Evolutionary conservation across 352 stramenopile genomes (phyloP), one percentile per base, ranked within the genome.

Genomic region (Phytopythium oedochilum): DNA sequence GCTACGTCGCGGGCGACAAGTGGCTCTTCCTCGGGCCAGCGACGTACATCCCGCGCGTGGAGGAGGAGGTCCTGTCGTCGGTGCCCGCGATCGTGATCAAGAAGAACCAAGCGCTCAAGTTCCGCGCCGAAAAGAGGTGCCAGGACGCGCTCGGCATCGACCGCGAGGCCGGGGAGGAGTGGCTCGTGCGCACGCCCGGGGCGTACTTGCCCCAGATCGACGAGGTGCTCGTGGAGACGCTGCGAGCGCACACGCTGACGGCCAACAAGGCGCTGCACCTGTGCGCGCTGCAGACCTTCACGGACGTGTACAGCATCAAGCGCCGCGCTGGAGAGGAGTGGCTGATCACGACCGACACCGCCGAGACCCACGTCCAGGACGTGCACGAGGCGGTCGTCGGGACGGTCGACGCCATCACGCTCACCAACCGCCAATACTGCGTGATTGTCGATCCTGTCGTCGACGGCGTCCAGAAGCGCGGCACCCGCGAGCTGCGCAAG

Each of bases 371-470:
- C 49, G 72, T 92, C 3, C 79, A 83, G 45, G 83, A 92, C 47
- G 83, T 92, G 0, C 78, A 92, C 40, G 83, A 92, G 67, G 74
- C 79, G 7, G 78, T 92, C 32, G 57, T 89, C 0, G 76, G 74
- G 32, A 80, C 58, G 1, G 79, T 90, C 34, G 58, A 59, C 26
- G 71, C 85, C 52, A 83, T 73, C 26, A 89, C 79, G 50, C 59
- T 92, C 22, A 90, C 83, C 7, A 90, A 92, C 57, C 79, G 80
- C 43, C 83, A 92, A 59, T 92, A 86, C 71, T 90, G 79, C 42
- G 64, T 92, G n/a, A 78, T 92, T 34, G 60, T 90, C 18, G 83
- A 92, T 47, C 83, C 83, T 0, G 56, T 90, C 2, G 71, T 90
- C 5, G 60, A 82, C 23, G 74, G 80, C 18, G 75, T 86, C 10